Evolutionary conservation across 768 basidiomycete genomes (phyloP), one percentile per base, ranked within the genome.

Genomic region (Postia placenta): DNA sequence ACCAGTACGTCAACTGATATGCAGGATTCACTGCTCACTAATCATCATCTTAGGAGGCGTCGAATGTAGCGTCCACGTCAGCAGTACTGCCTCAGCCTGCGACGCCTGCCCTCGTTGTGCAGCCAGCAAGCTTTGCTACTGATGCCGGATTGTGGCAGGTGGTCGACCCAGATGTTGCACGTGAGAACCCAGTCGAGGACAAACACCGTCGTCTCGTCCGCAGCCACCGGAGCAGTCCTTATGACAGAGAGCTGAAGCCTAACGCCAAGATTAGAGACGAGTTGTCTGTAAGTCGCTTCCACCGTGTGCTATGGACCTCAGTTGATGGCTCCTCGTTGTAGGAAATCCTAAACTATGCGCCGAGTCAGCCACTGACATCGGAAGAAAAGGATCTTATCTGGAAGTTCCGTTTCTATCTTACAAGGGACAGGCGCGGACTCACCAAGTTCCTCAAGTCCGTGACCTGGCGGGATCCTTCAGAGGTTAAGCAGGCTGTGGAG

Each of bases 331-430:
- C 19, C 37, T n/a, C 14, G 33, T 2, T 20, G 0, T 54, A 97
- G 93, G 81, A 84, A 53, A 92, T 99, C 42, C 79, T 99, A 44
- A 83, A 83, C 44, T 92, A 97, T 56, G 85, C 94, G 0, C 96
- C 96, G 0, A 94, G 88, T 50, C 89, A 86, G 51, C 75, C 78
- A 9, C 73, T 99, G 6, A 88, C 81, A 3, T 83, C 92, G 0
- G 89, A 93, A 60, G 95, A 98, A 68, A 96, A 95, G 62, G 95
- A 98, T 57, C 72, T 94, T 36, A 84, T 98, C 33, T 99, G 96
- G 96, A 94, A 95, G 65, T 99, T 95, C 75, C 81, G 96, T n/a
- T 99, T 97, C 69, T 98, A 96, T 56, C 82, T 99, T 11, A 81
- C 85, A 2, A 74, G 92, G 27, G 91, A 94, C 65, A 94, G 92